Evolutionary conservation across 805 yeast genomes (phyloP), one percentile per base, ranked within the genome.

Genomic region (Millerago galiae): DNA sequence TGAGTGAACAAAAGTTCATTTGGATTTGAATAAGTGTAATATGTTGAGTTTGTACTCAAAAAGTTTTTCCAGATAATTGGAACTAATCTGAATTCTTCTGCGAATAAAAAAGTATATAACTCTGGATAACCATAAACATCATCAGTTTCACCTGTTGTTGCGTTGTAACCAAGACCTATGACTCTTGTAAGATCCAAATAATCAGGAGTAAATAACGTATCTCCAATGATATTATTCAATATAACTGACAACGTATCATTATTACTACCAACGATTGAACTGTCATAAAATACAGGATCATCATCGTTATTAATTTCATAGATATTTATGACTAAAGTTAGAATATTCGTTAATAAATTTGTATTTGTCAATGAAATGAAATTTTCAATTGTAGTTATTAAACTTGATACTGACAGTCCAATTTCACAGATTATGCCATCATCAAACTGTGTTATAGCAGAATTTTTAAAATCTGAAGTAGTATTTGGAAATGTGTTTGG

Each of bases 281-380:
- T 36, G 45, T 26, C 36, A 31, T 32, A 34, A 3, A 16, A 12
- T 3, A 42, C 27, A 5, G 28, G 16, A 16, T 14, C 38, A 6
- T 38, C 34, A 8, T n/a, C 38, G 45, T 7, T 17, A 35, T 9
- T 42, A 33, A 35, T 34, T 18, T 55, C 44, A 16, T 58, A 52
- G 16, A 75, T 36, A 32, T 67, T 67, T 40, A 75, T 49, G 9
- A 71, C 44, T 10, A 79, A 31, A 12, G 65, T 58, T 12, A 79
- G 15, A 18, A 71, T 39, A 50, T 74, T 68, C 1, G 73, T 77
- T 7, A 67, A 65, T 18, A 77, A 48, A 38, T 68, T 66, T 13
- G 73, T 71, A 43, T 77, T 70, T 2, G 80, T 73, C 4, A 45
- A 55, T 0, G 30, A 31, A 3, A 75, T 46, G 50, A 66, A 77